Base-by-base conservation (phyloP, 371 early-diverging fungal species). In the Mucor lusitanicus region DNA sequence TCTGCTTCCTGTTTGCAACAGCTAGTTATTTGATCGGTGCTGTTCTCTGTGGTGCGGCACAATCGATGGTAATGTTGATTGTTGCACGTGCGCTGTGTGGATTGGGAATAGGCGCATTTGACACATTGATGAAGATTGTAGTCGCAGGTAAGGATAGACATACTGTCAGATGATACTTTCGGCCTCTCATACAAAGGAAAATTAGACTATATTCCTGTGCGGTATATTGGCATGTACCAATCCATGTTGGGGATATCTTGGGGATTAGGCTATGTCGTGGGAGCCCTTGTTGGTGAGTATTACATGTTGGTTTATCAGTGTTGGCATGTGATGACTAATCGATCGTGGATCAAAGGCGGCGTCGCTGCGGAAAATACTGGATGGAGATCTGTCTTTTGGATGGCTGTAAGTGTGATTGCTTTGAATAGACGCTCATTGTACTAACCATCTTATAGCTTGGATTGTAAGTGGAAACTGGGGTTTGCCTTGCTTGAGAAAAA, bases 81-180 rank as follows among this genome's bases (percentile, higher is more conserved):
- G 72, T 87, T 37, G 88, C 88, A 12, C 80, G 92, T 40, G 90
- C 85, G 6, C 70, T 90, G 23, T 83, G 87, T n/a, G 92, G 92
- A 27, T 66, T 89, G 11, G 91, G 91, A 23, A 86, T 91, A n/a
- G 93, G 91, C 6, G 94, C 84, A 82, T 66, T 80, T 64, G 80
- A 90, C 33, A 81, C 87, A 3, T 65, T 92, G 48, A 85, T 86
- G 71, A 81, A 91, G 54, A 88, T 93, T 56, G 85, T 91, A 28
- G 88, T 93, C 33, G 83, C 91, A 0, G 94, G 93, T 71, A 71
- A 15, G 25, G 13, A n/a, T 21, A 48, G n/a, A 3, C 15, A 19
- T 4, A 8, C 11, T 11, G 21, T 19, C 3, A 21, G 19, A 21
- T 21, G 23, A 21, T 46, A 7, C 8, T 48, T 23, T 21, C n/a